Evolutionary conservation across 192 early-diverging fungal species (phyloP).

Genomic region (Podila epigama): DNA sequence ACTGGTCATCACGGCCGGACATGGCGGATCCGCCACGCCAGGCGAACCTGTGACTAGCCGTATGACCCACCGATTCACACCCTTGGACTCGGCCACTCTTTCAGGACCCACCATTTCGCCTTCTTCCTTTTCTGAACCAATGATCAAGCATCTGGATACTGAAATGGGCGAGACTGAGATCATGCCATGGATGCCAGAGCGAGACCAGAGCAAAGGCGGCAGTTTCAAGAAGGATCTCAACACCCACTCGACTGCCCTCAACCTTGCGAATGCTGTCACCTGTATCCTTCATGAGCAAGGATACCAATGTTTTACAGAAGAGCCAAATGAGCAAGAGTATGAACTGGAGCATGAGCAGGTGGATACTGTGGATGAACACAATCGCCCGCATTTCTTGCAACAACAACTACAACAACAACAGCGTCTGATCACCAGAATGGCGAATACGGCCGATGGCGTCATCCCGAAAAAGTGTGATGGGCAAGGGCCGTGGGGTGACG

Average conservation of each 20-base stretch:
- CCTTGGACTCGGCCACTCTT: not conserved
- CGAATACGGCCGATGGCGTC: not conserved
- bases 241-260: slow-evolving; percentile 27
- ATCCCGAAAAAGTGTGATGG: slow-evolving; percentile 12
- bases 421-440: not conserved
- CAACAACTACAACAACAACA: not conserved
- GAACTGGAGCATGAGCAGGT: not conserved
- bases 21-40: slow-evolving; percentile 14
- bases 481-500: slow-evolving; percentile 34
- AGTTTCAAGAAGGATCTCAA: slow-evolving; percentile 38
- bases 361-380: too few species aligned
- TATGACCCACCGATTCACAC: slow-evolving; percentile 23
- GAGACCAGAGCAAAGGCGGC: slow-evolving; percentile 25
- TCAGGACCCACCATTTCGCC: not conserved
- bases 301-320: too few species aligned
- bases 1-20: slow-evolving; percentile 33
- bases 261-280: slow-evolving; percentile 31
- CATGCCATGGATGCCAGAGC: slow-evolving; percentile 28
- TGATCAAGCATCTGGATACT: not conserved
- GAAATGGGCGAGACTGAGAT: not conserved
- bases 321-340: not conserved
- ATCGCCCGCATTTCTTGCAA: too few species aligned
- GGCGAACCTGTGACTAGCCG: slow-evolving; percentile 3
- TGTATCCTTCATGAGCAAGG: slow-evolving; percentile 5
- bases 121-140: slow-evolving; percentile 13